phyloP scores from a whole-genome alignment of 2,329 filamentous ascomycete species.

The Fusarium sambucinum region DNA sequence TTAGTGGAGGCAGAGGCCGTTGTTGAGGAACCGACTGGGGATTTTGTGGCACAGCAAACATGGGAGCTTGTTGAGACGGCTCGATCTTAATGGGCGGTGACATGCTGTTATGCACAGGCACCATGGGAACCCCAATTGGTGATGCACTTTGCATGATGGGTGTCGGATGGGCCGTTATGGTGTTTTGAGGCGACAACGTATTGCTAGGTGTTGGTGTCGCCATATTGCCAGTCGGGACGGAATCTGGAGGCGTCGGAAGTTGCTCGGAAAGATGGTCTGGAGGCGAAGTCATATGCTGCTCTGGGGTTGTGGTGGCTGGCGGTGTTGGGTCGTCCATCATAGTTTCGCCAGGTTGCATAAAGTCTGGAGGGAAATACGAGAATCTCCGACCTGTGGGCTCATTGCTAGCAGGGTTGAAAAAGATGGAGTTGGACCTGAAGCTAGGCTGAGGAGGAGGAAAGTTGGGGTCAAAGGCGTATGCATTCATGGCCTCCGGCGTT shows the following conservation, averaged over 20 bases:
- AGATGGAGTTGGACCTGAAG: conserved; percentile 76
- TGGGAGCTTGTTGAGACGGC: conserved; percentile 46
- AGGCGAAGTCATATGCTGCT: conserved; percentile 48
- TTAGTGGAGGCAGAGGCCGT: conserved; percentile 57
- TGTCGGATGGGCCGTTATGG: conserved; percentile 50
- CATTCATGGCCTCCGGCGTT: conserved; percentile 65
- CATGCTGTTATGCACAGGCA: conserved; percentile 48
- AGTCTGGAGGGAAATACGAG: conserved; percentile 73
- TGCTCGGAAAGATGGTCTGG: conserved; percentile 51
- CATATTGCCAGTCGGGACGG: conserved; percentile 51
- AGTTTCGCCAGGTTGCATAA: conserved; percentile 52
- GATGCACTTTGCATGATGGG: conserved; percentile 49
- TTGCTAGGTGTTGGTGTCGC: conserved; percentile 50
- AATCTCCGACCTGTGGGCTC: conserved; percentile 69
- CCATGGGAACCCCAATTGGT: conserved; percentile 41
- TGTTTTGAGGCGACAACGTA: conserved; percentile 55
- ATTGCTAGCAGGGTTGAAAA: conserved; percentile 67
- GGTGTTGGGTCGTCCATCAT: conserved; percentile 53
- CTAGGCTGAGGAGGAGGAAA: conserved; percentile 62
- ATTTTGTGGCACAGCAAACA: conserved; percentile 58
- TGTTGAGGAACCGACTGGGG: conserved; percentile 56
- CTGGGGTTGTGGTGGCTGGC: conserved; percentile 48
- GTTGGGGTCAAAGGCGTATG: conserved; percentile 59
- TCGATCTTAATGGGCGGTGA: conserved; percentile 50
- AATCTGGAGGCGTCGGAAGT: conserved; percentile 61